Base-by-base conservation (phyloP, 2,329 filamentous ascomycete genomes). In the Arachnopeziza araneosa region DNA sequence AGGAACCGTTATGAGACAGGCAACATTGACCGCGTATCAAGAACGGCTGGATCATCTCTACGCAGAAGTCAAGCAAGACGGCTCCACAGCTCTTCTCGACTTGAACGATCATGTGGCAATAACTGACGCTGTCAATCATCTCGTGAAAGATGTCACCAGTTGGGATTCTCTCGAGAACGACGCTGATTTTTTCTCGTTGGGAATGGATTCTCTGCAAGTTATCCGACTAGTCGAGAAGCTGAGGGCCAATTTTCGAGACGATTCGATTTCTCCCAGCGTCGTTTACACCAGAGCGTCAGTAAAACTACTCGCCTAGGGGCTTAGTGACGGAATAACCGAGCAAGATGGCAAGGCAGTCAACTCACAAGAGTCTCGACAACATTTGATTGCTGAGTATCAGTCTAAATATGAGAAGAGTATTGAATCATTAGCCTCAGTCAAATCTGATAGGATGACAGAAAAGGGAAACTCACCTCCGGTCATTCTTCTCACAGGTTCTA, bases 401-500 rank as follows among this genome's bases (percentile, higher is more conserved):
- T 7, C 14, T 14, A 32, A 32, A 32, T 32, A 32, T 32, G 30
- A 32, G 14, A 32, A 32, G 7, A 32, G 14, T 7, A 32, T 32
- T 7, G 30, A 32, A 7, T 32, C 30, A 14, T 32, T 32, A 32
- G 30, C 14, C 14, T 32, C 30, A 7, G 30, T 7, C 7, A 14
- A 14, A 32, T 7, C 14, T 32, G 30, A n/a, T n/a, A n/a, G n/a
- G n/a, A n/a, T n/a, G n/a, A n/a, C n/a, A n/a, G n/a, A n/a, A n/a
- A n/a, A n/a, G n/a, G n/a, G n/a, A n/a, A n/a, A n/a, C n/a, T n/a
- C n/a, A n/a, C n/a, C n/a, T 22, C 58, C 21, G 30, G 52, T 56
- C 2, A 59, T 74, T 7, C 61, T 78, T 8, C 64, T 82, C 22
- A 82, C 78, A 0, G 80, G 78, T 19, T 78, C 75, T 2, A 82